Percentiles rank a stretch among this genome's conserved stretches.
phyloP scores from a whole-genome alignment of 768 basidiomycete genomes.

The Gyrodon lividus region DNA sequence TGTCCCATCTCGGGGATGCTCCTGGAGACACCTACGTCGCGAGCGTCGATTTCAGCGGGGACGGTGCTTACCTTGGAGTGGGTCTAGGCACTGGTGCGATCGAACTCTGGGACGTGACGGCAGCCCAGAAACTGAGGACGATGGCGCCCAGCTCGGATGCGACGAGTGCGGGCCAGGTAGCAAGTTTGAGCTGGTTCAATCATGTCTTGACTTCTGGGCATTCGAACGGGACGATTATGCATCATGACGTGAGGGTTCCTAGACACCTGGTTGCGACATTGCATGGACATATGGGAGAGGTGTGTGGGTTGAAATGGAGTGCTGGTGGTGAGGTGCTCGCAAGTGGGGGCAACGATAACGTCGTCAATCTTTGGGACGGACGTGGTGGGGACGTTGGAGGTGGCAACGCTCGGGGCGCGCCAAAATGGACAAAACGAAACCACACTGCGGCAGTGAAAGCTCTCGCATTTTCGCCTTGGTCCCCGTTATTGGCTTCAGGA shows the following conservation, averaged over 20 bases:
- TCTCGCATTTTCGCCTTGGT: constrained; percentile 97
- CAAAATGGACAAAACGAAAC: constrained; percentile 90
- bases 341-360: constrained; percentile 96
- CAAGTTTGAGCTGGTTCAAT: constrained; percentile 82
- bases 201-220: constrained; percentile 88
- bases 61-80: constrained; percentile 78
- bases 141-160: constrained; percentile 56
- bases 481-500: constrained; percentile 85
- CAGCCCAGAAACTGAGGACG: constrained; percentile 76
- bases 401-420: constrained; percentile 49
- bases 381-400: constrained; percentile 55
- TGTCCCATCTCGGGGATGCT: constrained; percentile 74
- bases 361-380: constrained; percentile 97
- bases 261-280: constrained; percentile 90
- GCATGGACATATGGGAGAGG: constrained; percentile 87
- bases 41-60: constrained; percentile 75
- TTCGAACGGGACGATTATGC: constrained; percentile 92
- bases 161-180: constrained; percentile 58
- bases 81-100: constrained; percentile 82
- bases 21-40: constrained; percentile 76
- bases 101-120: constrained; percentile 92
- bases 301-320: constrained; percentile 91
- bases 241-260: constrained; percentile 90
- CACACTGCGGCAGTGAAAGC: constrained; percentile 90
- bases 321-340: constrained; percentile 86